Evolutionary conservation across 2,329 filamentous ascomycete species (phyloP).

Genomic region (Zymoseptoria pseudotritici): DNA sequence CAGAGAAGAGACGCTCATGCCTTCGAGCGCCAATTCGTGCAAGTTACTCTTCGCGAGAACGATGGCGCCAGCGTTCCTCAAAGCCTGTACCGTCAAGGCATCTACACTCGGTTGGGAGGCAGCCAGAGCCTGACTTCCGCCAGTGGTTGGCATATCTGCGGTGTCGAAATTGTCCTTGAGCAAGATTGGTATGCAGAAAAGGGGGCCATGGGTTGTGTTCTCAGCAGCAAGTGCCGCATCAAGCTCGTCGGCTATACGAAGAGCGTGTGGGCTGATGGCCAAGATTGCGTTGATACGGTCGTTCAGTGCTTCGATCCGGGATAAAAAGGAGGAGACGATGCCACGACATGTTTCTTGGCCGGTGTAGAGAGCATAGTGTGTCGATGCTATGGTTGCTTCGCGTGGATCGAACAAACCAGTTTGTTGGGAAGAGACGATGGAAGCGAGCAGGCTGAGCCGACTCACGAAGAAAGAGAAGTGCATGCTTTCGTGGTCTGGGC

Average conservation of each 20-base stretch:
- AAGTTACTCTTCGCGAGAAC: constrained; percentile 34
- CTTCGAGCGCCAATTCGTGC: constrained; percentile 58
- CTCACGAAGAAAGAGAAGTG: neutral
- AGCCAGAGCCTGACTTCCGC: constrained; percentile 45
- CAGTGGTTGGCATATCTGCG: constrained; percentile 50
- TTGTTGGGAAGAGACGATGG: neutral
- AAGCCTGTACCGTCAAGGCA: constrained; percentile 22
- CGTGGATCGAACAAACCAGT: constrained; percentile 40
- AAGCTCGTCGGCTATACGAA: constrained; percentile 43
- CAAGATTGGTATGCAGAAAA: constrained; percentile 56
- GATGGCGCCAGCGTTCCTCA: constrained; percentile 29
- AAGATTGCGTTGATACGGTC: constrained; percentile 51
- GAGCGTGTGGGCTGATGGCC: constrained; percentile 43
- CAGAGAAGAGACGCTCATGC: constrained; percentile 54
- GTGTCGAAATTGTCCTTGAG: constrained; percentile 60
- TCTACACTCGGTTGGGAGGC: constrained; percentile 38
- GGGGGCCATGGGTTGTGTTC: constrained; percentile 40
- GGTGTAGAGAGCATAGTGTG: constrained; percentile 50
- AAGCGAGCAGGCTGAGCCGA: neutral
- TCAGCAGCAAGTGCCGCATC: constrained; percentile 42
- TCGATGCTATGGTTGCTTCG: constrained; percentile 52
- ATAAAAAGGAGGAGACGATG: constrained; percentile 49
- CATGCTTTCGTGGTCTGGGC: neutral
- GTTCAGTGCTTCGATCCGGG: constrained; percentile 52
- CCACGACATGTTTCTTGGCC: constrained; percentile 48